Evolutionary conservation across 2,329 filamentous ascomycete species (phyloP).

Genomic region (Fusarium nurragi): DNA sequence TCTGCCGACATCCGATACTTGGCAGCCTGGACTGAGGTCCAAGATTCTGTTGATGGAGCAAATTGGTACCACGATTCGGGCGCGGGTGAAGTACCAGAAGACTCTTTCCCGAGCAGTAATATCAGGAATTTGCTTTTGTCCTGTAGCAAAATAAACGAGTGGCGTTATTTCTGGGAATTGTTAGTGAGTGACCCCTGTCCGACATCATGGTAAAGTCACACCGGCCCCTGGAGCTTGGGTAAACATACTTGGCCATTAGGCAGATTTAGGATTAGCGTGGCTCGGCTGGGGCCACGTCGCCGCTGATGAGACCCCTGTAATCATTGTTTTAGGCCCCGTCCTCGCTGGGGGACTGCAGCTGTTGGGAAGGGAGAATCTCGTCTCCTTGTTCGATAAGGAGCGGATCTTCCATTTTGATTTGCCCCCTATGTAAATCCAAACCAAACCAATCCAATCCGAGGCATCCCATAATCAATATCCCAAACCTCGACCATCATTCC

Average conservation of each 20-base stretch:
- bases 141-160: not conserved
- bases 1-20: conserved; percentile 33
- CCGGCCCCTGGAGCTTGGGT: conserved; percentile 24
- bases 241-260: conserved; percentile 22
- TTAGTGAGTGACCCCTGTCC: conserved; percentile 11
- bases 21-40: conserved; percentile 10
- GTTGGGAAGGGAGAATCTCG: conserved; percentile 22
- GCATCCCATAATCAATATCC: conserved; percentile 27
- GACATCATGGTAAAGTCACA: conserved; percentile 17
- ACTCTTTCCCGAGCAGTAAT: not conserved
- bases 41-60: conserved; percentile 9
- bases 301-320: conserved; percentile 30
- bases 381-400: conserved; percentile 4
- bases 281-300: conserved; percentile 36
- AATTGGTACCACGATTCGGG: conserved; percentile 9
- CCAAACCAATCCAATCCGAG: conserved; percentile 34
- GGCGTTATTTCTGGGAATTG: conserved; percentile 2
- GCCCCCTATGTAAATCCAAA: conserved; percentile 29
- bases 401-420: conserved; percentile 32
- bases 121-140: conserved; percentile 15
- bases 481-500: conserved; percentile 35
- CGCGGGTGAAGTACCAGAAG: not conserved
- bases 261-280: conserved; percentile 19
- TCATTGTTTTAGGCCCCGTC: conserved; percentile 1
- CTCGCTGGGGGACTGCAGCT: conserved; percentile 6